These are phyloP conservation scores for Primulina eburnea DNA, from an alignment of 257 asterid genomes.

Conservation along the genomic window DNA sequence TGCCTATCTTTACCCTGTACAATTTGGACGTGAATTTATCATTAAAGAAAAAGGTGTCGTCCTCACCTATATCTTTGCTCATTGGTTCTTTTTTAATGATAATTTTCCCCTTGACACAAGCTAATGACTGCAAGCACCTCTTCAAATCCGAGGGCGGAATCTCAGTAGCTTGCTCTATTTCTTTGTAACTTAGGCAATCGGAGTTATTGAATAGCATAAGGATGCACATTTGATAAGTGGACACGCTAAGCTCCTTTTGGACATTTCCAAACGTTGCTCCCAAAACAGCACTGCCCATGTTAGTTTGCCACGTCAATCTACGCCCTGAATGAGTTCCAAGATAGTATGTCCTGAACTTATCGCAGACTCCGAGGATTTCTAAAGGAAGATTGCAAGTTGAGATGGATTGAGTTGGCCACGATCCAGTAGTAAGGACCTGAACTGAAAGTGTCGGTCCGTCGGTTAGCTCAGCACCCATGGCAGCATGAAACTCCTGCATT, in stretches of 20 bases:
- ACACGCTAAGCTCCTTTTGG: conserved; percentile 53
- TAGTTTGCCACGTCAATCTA: conserved; percentile 58
- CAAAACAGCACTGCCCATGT: conserved; percentile 60
- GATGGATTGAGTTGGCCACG: conserved; percentile 62
- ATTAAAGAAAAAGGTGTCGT: conserved; percentile 41
- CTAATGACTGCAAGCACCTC: conserved; percentile 55
- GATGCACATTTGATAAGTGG: conserved; percentile 63
- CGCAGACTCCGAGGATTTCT: conserved; percentile 43
- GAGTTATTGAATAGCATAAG: conserved; percentile 53
- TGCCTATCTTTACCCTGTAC: conserved; percentile 52
- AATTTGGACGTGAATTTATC: conserved; percentile 50
- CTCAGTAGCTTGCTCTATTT: conserved; percentile 60
- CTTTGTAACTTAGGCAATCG: conserved; percentile 39
- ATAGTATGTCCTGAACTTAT: conserved; percentile 53
- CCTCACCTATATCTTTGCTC: conserved; percentile 57
- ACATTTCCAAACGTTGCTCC: conserved; percentile 48
- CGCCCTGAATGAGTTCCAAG: conserved; percentile 66
- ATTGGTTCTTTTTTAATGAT: conserved; percentile 56
- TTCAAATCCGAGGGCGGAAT: conserved; percentile 51
- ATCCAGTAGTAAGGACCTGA: conserved; percentile 65
- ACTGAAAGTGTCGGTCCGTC: conserved; percentile 42
- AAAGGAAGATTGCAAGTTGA: conserved; percentile 53
- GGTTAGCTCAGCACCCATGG: conserved; percentile 38
- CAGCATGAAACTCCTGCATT: conserved; percentile 50
- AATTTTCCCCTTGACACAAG: conserved; percentile 58